A percentile compares a stretch with the other conserved stretches of the same genome.
Evolutionary conservation across 306 rosid species (phyloP).

Genomic region (Prunus mongolica): DNA sequence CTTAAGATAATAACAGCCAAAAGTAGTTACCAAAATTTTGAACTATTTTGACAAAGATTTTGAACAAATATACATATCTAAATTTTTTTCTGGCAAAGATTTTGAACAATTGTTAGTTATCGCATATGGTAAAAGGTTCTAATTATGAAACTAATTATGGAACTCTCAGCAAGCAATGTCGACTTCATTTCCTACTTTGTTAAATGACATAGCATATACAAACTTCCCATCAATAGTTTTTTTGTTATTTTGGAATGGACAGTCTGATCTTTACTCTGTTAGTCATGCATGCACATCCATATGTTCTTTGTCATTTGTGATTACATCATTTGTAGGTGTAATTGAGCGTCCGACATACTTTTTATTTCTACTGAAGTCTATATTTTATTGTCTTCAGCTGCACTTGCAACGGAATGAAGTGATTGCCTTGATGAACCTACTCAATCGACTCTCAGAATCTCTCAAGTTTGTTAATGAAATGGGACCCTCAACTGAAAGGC

Average conservation of each 20-base stretch:
- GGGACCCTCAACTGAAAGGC: slow-evolving; percentile 57
- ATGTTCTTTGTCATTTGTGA: background rate
- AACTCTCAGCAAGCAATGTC: no score
- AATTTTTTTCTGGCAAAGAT: background rate
- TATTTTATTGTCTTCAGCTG: slow-evolving; percentile 44
- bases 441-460: slow-evolving; percentile 86
- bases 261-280: background rate
- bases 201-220: background rate
- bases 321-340: background rate
- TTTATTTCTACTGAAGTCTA: background rate
- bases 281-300: background rate
- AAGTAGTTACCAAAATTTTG: background rate
- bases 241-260: background rate
- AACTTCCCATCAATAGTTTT: background rate
- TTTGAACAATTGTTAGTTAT: background rate
- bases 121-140: background rate
- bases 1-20: background rate
- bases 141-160: background rate
- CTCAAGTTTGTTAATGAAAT: slow-evolving; percentile 63
- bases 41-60: no score
- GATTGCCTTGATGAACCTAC: slow-evolving; percentile 83
- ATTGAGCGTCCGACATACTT: background rate
- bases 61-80: no score
- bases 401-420: slow-evolving; percentile 94
- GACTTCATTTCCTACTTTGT: no score